Base-by-base conservation (phyloP, 164 flowering plant species). In the Saururus chinensis region DNA sequence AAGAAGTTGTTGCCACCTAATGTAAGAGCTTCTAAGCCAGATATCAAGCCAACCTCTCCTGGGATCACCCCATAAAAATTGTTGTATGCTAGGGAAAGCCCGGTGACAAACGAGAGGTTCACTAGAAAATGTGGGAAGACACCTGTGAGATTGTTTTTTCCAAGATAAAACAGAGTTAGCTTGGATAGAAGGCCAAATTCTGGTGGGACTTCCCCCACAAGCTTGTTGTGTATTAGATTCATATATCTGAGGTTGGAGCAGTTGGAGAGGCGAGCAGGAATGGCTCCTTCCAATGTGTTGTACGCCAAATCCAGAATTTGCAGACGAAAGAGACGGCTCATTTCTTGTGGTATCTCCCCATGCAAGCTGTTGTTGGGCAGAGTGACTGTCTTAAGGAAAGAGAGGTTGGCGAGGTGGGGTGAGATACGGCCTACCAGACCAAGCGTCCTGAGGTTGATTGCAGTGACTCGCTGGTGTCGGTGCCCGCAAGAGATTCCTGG, bases 271-370 rank as follows among this genome's bases (percentile, higher is more conserved):
- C 30, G 60, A 19, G 1, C 20, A 22, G 60, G 64, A 9, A 66
- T 60, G 6, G 12, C 30, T 19, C 64, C 64, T 22, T 11, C 40
- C 16, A 67, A 24, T 7, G 37, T 16, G 49, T 67, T 67, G 4
- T 14, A 9, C 0, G 7, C 0, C 4, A 67, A 40, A 26, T 0
- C 0, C 0, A 67, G 11, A 10, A 1, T 0, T 40, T 57, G 10
- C 1, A 68, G 30, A 14, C 66, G 41, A 72, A 85, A 93, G 78
- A 95, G 91, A n/a, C n/a, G n/a, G n/a, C n/a, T n/a, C n/a, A n/a
- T n/a, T n/a, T n/a, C n/a, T n/a, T n/a, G n/a, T n/a, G n/a, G n/a
- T n/a, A n/a, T n/a, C n/a, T n/a, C n/a, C n/a, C n/a, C n/a, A n/a
- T n/a, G n/a, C n/a, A n/a, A n/a, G n/a, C n/a, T n/a, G n/a, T n/a